Evolutionary conservation across 257 asterid genomes (phyloP), one percentile per base, ranked within the genome.

Genomic region (Solanum gracilifrons): DNA sequence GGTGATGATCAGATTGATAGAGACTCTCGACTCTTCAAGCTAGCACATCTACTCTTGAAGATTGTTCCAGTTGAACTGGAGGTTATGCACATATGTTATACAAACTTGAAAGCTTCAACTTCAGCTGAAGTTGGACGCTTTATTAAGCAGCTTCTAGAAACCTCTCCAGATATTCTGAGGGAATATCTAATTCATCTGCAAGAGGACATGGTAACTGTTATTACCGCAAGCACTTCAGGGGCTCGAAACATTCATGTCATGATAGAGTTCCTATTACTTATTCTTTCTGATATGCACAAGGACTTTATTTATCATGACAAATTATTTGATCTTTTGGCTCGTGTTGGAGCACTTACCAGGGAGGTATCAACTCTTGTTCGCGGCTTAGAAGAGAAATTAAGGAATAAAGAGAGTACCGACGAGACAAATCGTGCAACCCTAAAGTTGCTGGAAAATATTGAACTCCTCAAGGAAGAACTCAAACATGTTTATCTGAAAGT

Each of bases 141-240:
- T 13, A 41, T 10, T 10, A 3, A 41, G 46, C 4, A 41, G 46
- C 46, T 41, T 4, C 46, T 41, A 0, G 46, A 41, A 41, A 41
- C 46, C 46, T 41, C 46, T 10, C 13, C 46, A 0, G 4, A 41
- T 0, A 41, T 41, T 41, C 13, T 41, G 0, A 0, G 55, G 0
- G 55, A 13, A 13, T 46, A 13, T 46, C 1, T 46, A 0, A 46
- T 13, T 46, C 55, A 46, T 0, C 55, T 46, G 0, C 55, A 46
- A 46, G 20, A 13, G 7, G 7, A 46, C 0, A 46, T 13, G 18
- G 0, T 46, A 46, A 4, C 7, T 46, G 55, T 13, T 46, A 13
- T 46, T 4, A 1, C 20, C 55, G 4, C 46, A 10, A 41, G 4
- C 13, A 41, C 25, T 71, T 8, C 4, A 72, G 43, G 41, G 41